phyloP scores from a whole-genome alignment of 495 filamentous ascomycete genomes.

The Tirmania nivea region DNA sequence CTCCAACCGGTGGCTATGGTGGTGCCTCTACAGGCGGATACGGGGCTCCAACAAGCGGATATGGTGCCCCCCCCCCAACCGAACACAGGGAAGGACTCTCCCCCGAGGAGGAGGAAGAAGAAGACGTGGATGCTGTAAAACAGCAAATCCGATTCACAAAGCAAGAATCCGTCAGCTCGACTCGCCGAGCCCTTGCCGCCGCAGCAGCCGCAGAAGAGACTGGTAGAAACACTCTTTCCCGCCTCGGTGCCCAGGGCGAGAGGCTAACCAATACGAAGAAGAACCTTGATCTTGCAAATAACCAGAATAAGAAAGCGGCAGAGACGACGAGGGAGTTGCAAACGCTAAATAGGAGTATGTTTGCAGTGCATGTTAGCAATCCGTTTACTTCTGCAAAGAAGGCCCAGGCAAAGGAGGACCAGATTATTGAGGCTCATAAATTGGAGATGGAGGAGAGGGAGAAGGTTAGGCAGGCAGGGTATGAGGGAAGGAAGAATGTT shows the following conservation, averaged over 20 bases:
- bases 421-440: slow-evolving; percentile 38
- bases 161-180: slow-evolving; percentile 48
- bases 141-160: slow-evolving; percentile 55
- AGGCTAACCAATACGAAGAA: slow-evolving; percentile 56
- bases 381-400: slow-evolving; percentile 42
- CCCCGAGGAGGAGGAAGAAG: slow-evolving; percentile 31
- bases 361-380: slow-evolving; percentile 52
- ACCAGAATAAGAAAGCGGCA: slow-evolving; percentile 48
- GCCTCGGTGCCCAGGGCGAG: slow-evolving; percentile 54
- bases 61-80: neutral
- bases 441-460: slow-evolving; percentile 47
- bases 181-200: slow-evolving; percentile 43
- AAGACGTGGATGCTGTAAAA: slow-evolving; percentile 46
- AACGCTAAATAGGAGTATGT: slow-evolving; percentile 61
- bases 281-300: slow-evolving; percentile 46
- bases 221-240: slow-evolving; percentile 43
- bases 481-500: slow-evolving; percentile 33
- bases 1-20: neutral
- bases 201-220: slow-evolving; percentile 49
- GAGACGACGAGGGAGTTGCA: slow-evolving; percentile 57
- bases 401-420: slow-evolving; percentile 35
- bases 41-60: neutral
- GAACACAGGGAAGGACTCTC: neutral
- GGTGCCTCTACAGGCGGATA: neutral
- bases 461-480: slow-evolving; percentile 42